phyloP scores from a whole-genome alignment of 257 asterid genomes.

The Eucommia ulmoides region DNA sequence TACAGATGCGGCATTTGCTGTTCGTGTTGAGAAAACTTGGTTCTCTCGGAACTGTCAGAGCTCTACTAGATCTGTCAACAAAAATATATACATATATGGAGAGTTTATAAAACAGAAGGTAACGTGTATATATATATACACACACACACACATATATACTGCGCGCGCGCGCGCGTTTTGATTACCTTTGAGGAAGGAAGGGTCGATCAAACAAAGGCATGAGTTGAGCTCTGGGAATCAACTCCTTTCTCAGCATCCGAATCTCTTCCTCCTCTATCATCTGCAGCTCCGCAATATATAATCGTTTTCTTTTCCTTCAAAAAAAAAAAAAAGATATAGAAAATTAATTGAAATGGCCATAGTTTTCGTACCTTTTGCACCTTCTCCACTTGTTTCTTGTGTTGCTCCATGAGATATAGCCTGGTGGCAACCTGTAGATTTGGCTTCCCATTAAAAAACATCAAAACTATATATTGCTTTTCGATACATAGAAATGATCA shows the following conservation, averaged over 20 bases:
- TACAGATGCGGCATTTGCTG: constrained; percentile 31
- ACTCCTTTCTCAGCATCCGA: constrained; percentile 48
- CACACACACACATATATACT: background rate
- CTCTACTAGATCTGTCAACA: constrained; percentile 50
- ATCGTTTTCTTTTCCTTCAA: too few species aligned
- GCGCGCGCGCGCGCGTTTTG: background rate
- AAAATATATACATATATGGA: background rate
- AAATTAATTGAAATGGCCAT: background rate
- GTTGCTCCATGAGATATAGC: constrained; percentile 36
- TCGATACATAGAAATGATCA: too few species aligned
- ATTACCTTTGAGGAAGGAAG: constrained; percentile 60
- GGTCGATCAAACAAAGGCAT: constrained; percentile 75
- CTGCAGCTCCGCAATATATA: too few species aligned
- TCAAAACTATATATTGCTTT: too few species aligned
- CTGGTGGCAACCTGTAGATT: constrained; percentile 43
- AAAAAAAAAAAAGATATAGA: too few species aligned
- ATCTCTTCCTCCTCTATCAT: constrained; percentile 74
- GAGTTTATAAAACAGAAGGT: too few species aligned
- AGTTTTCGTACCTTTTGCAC: constrained; percentile 42
- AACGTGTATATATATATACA: too few species aligned
- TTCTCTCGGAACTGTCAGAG: constrained; percentile 63
- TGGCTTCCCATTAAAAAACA: background rate
- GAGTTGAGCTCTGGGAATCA: constrained; percentile 79
- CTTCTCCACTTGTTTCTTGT: constrained; percentile 51
- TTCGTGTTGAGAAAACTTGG: constrained; percentile 38